Conservation (phyloP, 139 green algal species). For the Edaphochlamys debaryana region DNA sequence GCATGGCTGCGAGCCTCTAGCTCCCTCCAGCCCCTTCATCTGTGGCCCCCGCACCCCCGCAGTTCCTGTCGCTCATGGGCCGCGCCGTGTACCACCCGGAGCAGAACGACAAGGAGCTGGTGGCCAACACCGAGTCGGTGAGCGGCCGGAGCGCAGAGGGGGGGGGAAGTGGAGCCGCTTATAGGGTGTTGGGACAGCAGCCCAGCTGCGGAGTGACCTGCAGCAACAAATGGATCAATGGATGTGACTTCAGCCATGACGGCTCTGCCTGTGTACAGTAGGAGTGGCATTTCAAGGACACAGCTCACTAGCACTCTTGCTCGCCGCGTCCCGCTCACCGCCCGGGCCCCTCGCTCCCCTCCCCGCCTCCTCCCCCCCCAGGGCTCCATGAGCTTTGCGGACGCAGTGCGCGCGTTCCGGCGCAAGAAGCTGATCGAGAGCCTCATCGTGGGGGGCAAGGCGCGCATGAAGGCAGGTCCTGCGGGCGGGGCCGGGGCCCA, state of each 20-base stretch:
- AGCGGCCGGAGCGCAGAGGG: background rate
- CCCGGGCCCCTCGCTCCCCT: background rate
- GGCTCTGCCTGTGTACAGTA: no score
- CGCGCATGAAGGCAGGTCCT: constrained; percentile 12
- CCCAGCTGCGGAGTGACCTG: no score
- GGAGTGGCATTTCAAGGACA: no score
- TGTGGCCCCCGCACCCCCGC: no score
- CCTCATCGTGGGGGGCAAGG: constrained; percentile 19
- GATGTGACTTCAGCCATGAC: no score
- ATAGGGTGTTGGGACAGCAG: background rate
- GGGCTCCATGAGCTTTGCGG: constrained; percentile 21
- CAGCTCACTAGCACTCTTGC: no score
- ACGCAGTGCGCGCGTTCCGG: constrained; percentile 36
- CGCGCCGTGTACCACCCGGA: constrained; percentile 21
- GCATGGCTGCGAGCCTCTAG: no score
- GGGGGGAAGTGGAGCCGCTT: background rate
- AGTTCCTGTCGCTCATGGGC: constrained; percentile 33
- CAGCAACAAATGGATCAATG: no score
- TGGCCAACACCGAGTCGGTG: background rate
- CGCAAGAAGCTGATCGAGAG: constrained; percentile 44
- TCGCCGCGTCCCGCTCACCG: no score
- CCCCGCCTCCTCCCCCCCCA: background rate
- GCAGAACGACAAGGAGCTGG: background rate
- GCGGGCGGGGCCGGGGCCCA: no score
- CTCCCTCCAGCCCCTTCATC: no score